Conservation (phyloP, 441 rosid species). For the Biscutella laevigata region DNA sequence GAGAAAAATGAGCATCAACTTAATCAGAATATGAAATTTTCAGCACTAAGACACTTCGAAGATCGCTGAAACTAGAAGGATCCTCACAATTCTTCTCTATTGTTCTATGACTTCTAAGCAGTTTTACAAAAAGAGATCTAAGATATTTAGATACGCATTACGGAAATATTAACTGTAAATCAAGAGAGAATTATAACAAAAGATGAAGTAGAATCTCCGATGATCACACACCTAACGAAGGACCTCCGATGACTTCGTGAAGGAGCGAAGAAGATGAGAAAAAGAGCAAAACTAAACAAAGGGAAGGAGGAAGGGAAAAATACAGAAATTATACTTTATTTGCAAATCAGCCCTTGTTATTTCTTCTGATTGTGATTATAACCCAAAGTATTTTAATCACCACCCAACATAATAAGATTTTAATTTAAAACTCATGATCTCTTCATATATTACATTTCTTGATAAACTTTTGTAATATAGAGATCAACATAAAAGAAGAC, state of each 20-base stretch:
- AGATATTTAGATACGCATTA: slow-evolving; percentile 12
- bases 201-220: slow-evolving; percentile 7
- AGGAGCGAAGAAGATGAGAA: slow-evolving; percentile 19
- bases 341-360: slow-evolving; percentile 11
- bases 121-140: slow-evolving; percentile 16
- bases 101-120: neutral
- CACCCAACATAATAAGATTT: neutral
- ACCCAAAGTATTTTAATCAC: slow-evolving; percentile 1
- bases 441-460: slow-evolving; percentile 8
- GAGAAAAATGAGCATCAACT: neutral
- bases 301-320: neutral
- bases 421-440: slow-evolving; percentile 16
- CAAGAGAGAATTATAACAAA: neutral
- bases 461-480: slow-evolving; percentile 11
- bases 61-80: neutral
- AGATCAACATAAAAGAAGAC: neutral
- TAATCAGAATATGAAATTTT: neutral
- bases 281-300: no score
- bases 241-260: slow-evolving; percentile 27
- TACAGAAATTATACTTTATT: neutral
- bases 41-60: neutral
- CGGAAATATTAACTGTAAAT: neutral
- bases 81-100: neutral
- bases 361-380: neutral
- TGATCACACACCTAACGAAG: neutral